A percentile compares a stretch with the other conserved stretches of the same genome.
Conservation (phyloP, 2,329 filamentous ascomycete genomes). For the Didymella sp. region DNA sequence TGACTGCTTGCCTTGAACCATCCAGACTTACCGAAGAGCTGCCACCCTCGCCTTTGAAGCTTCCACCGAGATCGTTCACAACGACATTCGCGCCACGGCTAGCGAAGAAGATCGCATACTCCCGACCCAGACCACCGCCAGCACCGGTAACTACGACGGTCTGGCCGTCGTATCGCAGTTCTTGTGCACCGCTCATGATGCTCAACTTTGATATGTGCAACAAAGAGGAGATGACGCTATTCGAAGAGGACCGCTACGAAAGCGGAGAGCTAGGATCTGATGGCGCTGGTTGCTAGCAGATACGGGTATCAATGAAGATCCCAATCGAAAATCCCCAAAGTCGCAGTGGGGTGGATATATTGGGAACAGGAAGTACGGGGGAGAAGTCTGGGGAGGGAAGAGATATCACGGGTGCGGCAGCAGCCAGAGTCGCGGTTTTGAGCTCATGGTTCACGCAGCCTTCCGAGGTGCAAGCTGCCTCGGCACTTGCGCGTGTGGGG, state of each 20-base stretch:
- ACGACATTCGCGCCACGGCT: slow-evolving; percentile 92
- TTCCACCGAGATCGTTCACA: slow-evolving; percentile 93
- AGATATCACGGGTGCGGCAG: slow-evolving; percentile 9
- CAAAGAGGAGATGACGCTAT: background rate
- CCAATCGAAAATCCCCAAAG: slow-evolving; percentile 16
- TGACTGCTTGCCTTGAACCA: too few relatives aligned
- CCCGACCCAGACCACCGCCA: slow-evolving; percentile 80
- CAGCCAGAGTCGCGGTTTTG: slow-evolving; percentile 20
- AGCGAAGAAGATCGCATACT: slow-evolving; percentile 88
- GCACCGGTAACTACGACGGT: slow-evolving; percentile 88
- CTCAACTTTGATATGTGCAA: background rate
- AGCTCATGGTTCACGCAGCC: slow-evolving; percentile 17
- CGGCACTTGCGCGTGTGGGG: slow-evolving; percentile 17
- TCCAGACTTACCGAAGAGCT: slow-evolving; percentile 74
- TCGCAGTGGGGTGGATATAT: background rate
- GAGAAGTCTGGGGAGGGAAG: background rate
- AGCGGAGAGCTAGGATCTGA: slow-evolving; percentile 10
- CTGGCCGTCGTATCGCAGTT: slow-evolving; percentile 83
- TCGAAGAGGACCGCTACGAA: background rate
- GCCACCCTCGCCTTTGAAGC: slow-evolving; percentile 89
- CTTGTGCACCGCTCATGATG: slow-evolving; percentile 49
- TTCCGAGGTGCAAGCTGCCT: slow-evolving; percentile 20
- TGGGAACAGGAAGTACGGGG: background rate
- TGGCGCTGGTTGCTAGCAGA: slow-evolving; percentile 10
- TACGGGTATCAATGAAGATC: slow-evolving; percentile 19